These are phyloP conservation scores for Nakaseomyces bracarensis DNA, from an alignment of 1,139 yeast genomes.

Conservation along the genomic window DNA sequence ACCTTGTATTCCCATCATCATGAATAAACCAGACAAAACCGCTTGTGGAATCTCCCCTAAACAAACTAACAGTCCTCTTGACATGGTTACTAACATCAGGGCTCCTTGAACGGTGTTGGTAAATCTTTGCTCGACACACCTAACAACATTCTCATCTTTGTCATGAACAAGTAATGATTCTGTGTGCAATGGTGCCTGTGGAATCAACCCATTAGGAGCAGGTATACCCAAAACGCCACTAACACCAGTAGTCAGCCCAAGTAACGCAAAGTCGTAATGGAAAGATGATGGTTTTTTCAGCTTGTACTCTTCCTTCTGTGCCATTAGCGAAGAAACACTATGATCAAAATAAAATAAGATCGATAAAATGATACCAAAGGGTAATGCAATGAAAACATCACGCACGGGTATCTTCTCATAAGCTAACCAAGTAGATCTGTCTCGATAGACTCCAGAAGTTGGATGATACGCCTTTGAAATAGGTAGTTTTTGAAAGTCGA, in stretches of 20 bases:
- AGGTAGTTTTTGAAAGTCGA: slow-evolving; percentile 54
- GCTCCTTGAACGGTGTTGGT: slow-evolving; percentile 81
- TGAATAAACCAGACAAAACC: slow-evolving; percentile 82
- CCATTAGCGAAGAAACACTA: slow-evolving; percentile 85
- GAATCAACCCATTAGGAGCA: slow-evolving; percentile 92
- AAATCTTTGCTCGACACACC: slow-evolving; percentile 82
- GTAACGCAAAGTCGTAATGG: slow-evolving; percentile 83
- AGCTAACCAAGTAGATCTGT: slow-evolving; percentile 36
- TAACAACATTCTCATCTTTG: slow-evolving; percentile 36
- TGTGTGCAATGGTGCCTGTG: slow-evolving; percentile 95
- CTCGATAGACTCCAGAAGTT: slow-evolving; percentile 39
- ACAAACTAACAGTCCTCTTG: slow-evolving; percentile 74
- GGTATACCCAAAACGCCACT: slow-evolving; percentile 87
- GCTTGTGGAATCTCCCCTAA: slow-evolving; percentile 89
- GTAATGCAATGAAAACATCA: slow-evolving; percentile 79
- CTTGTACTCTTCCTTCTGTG: slow-evolving; percentile 77
- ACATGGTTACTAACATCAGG: slow-evolving; percentile 78
- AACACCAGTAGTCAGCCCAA: slow-evolving; percentile 80
- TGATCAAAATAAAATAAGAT: slow-evolving; percentile 88
- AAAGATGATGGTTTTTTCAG: slow-evolving; percentile 79
- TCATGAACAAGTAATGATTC: slow-evolving; percentile 61
- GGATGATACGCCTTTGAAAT: slow-evolving; percentile 72
- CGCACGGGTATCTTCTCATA: slow-evolving; percentile 61
- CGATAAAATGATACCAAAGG: slow-evolving; percentile 81
- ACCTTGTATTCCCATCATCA: slow-evolving; percentile 86